Evolutionary conservation across 2,329 filamentous ascomycete species (phyloP), one percentile per base, ranked within the genome.

Genomic region (Albophoma yamanashiensis): DNA sequence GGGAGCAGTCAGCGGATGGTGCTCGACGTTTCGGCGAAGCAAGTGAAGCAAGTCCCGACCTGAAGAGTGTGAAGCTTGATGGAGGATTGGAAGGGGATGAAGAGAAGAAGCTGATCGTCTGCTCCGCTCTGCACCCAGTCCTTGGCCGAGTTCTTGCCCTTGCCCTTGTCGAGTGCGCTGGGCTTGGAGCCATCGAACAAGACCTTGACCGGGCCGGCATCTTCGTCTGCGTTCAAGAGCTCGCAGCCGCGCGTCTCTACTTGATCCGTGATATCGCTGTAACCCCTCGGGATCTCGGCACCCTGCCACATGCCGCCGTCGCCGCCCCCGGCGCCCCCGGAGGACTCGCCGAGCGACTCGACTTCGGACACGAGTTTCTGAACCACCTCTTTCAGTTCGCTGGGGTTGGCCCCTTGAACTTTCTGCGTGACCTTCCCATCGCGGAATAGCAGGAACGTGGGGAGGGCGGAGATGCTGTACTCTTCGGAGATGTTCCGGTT

Each of bases 91-190:
- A 99, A 96, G 0, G 94, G 93, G 60, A 95, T 81, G 75, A 88
- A 97, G 55, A 99, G 82, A 82, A 97, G 89, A 63, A 99, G 79
- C 79, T 99, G 94, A 76, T 97, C 92, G 71, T 99, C 94, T 42
- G 93, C 95, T 70, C 97, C 93, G 73, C 91, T 97, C 79, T 97
- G 91, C 27, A 97, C 87, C 88, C 90, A 97, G 75, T 99, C 93
- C 70, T 84, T 85, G 59, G 64, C 64, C 36, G 77, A 73, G 40
- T 64, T 62, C 69, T 86, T 86, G 59, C 76, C 62, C 69, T 86
- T 86, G 60, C 76, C 81, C 67, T 85, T 84, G 56, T 74, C 72
- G 59, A 92, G 73, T 1, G 80, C 80, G 59, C 80, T 84, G 7
- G 92, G 92, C 73, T 88, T 85, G 60, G 79, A 76, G 5, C 68